These are phyloP conservation scores for Bipolaris bicolor DNA, from an alignment of 2,329 filamentous ascomycete species.

Conservation along the genomic window DNA sequence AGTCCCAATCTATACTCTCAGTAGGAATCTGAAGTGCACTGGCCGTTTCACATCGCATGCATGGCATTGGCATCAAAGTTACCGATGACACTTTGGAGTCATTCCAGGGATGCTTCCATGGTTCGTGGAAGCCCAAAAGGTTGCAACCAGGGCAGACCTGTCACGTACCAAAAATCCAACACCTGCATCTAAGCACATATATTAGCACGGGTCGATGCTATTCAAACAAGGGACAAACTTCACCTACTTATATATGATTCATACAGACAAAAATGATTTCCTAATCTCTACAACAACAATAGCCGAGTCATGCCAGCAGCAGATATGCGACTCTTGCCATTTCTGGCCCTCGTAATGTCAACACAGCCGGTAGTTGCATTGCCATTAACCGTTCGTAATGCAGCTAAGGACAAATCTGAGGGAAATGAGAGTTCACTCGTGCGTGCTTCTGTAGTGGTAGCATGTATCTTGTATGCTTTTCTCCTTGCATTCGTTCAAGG, in stretches of 20 bases:
- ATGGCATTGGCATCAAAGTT: background rate
- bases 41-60: background rate
- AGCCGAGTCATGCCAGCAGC: background rate
- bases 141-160: background rate
- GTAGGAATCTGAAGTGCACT: background rate
- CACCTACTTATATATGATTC: background rate
- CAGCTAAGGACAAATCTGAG: background rate
- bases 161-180: background rate
- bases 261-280: background rate
- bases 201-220: background rate
- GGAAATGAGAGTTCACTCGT: conserved; percentile 13
- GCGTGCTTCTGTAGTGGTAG: conserved; percentile 17
- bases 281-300: background rate
- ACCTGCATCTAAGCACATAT: background rate
- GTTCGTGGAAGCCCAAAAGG: background rate
- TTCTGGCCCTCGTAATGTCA: background rate
- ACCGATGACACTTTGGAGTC: background rate
- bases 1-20: background rate
- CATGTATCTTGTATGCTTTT: conserved; percentile 23
- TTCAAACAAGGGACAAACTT: background rate
- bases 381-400: background rate
- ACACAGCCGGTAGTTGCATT: background rate
- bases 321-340: background rate
- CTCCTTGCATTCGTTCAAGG: conserved; percentile 28
- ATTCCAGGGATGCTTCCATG: background rate